Evolutionary conservation across 257 asterid genomes (phyloP), one percentile per base, ranked within the genome.

Genomic region (Nyctanthes arbortristis): DNA sequence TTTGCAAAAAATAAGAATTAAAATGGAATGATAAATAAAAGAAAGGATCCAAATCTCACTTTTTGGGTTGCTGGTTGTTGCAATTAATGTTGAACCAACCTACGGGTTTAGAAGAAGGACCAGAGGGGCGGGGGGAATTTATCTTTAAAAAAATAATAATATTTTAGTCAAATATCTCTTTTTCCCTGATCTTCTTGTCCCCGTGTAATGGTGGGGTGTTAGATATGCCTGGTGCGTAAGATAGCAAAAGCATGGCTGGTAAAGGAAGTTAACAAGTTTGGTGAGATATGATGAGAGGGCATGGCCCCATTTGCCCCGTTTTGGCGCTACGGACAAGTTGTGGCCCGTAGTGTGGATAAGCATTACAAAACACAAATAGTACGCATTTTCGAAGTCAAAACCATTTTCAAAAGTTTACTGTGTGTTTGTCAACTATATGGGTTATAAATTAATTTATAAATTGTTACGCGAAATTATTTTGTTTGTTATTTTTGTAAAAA

Each of bases 221-320:
- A 58, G 13, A 9, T 28, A 68, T 18, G 71, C 77, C 43, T 1
- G 70, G 61, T 8, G 79, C 73, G 81, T 70, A 78, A 0, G 79
- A 39, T 82, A 73, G 81, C 79, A 65, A 39, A 39, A 69, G 77
- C 49, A 61, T 16, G 73, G 81, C 75, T 36, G 88, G 82, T 79
- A 73, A 79, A 64, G 68, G 77, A 77, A 68, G 85, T 78, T 74
- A 78, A 75, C 71, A 49, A 72, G 84, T 75, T 77, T 78, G 87
- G 88, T 79, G 82, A 65, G 83, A 73, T 62, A 74, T 77, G 63
- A 66, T 28, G 75, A 66, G 36, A 62, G 20, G 25, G 4, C 14
- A 61, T 55, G 81, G 77, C 66, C 64, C 70, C 18, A 5, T 16
- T 54, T 72, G 58, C 65, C 11, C 27, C 27, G 8, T 7, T 52